These are phyloP conservation scores for Fusarium veterinarium DNA, from an alignment of 2,329 filamentous ascomycete species.

Conservation along the genomic window DNA sequence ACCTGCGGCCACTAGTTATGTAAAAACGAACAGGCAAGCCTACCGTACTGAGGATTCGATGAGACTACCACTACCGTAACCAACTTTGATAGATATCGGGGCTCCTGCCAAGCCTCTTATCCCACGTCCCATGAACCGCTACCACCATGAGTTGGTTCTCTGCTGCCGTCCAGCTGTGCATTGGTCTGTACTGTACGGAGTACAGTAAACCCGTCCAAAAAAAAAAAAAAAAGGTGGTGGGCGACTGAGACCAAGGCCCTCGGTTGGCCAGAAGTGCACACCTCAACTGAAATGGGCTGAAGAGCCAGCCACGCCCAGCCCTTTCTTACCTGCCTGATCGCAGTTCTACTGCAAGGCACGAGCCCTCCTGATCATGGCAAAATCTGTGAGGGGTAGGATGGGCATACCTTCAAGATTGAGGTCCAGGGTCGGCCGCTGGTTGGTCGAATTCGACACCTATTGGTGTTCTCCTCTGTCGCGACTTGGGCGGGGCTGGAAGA, in stretches of 20 bases:
- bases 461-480: not conserved
- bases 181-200: not conserved
- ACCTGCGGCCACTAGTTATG: not conserved
- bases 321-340: conserved; percentile 6
- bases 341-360: conserved; percentile 40
- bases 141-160: not conserved
- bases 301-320: conserved; percentile 13
- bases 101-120: conserved; percentile 1
- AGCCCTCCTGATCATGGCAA: conserved; percentile 18
- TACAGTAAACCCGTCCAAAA: not conserved
- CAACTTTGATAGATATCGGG: conserved; percentile 3
- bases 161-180: not conserved
- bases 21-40: not conserved
- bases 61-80: not conserved
- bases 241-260: conserved; percentile 24
- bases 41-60: not conserved
- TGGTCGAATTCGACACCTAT: conserved; percentile 6
- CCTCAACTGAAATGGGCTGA: conserved; percentile 28
- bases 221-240: conserved; percentile 15
- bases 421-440: conserved; percentile 29
- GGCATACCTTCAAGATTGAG: not conserved
- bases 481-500: conserved; percentile 8
- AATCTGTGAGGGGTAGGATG: conserved; percentile 29
- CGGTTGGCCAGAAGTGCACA: conserved; percentile 16
- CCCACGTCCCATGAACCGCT: conserved; percentile 2